These are phyloP conservation scores for Tylopilus sp. DNA, from an alignment of 1,284 basidiomycete species.

Conservation along the genomic window DNA sequence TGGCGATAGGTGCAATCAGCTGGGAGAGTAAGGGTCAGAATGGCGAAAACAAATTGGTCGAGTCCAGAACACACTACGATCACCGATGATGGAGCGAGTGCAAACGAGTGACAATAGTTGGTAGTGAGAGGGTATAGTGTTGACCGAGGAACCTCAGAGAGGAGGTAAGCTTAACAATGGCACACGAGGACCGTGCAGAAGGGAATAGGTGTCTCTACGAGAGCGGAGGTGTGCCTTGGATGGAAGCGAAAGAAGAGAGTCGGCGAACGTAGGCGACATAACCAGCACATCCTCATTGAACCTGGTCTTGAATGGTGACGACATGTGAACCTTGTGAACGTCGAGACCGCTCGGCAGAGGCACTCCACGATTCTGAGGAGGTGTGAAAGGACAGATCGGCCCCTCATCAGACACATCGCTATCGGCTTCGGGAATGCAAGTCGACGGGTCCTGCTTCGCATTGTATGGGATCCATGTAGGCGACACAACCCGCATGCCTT, in stretches of 20 bases:
- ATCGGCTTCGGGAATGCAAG: neutral
- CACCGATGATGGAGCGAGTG: neutral
- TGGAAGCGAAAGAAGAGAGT: constrained; percentile 5
- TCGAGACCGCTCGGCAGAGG: neutral
- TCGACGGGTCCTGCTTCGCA: too few species aligned
- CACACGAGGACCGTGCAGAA: neutral
- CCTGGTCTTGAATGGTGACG: neutral
- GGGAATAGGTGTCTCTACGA: neutral
- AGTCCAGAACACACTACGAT: constrained; percentile 3
- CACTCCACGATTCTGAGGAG: neutral
- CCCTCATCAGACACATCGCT: constrained; percentile 7
- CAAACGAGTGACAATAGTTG: constrained; percentile 24
- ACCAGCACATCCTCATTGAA: neutral
- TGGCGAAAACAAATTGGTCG: neutral
- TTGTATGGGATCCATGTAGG: too few species aligned
- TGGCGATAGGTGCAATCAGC: constrained; percentile 18
- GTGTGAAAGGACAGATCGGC: constrained; percentile 16
- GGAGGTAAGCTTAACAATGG: constrained; percentile 11
- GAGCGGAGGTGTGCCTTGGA: constrained; percentile 6
- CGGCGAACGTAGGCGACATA: neutral
- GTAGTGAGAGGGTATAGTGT: neutral
- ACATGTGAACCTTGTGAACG: neutral
- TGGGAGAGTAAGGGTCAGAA: neutral
- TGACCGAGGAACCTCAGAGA: constrained; percentile 1
- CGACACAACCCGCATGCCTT: neutral